These are phyloP conservation scores for Lactarius sanguifluus DNA, from an alignment of 768 basidiomycete genomes.

Conservation along the genomic window DNA sequence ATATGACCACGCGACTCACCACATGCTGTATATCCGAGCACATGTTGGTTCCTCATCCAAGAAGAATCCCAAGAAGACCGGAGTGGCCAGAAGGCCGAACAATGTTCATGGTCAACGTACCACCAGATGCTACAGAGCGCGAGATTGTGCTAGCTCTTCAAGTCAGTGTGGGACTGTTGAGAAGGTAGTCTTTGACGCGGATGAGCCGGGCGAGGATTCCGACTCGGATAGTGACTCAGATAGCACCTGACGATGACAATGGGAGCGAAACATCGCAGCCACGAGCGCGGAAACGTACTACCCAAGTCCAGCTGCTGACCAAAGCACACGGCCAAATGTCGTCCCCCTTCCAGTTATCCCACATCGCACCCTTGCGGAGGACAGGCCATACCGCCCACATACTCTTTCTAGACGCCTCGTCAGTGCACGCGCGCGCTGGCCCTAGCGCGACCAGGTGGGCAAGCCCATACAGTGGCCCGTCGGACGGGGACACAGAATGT, in stretches of 20 bases:
- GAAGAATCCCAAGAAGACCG: constrained; percentile 38
- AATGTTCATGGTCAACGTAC: constrained; percentile 85
- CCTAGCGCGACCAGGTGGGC: constrained; percentile 36
- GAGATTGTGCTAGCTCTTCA: constrained; percentile 79
- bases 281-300: constrained; percentile 38
- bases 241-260: constrained; percentile 33
- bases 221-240: constrained; percentile 41
- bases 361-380: constrained; percentile 58
- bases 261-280: constrained; percentile 32
- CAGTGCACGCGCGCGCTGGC: constrained; percentile 66
- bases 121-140: constrained; percentile 82
- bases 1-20: constrained; percentile 48
- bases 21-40: constrained; percentile 75
- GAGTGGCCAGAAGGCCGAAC: constrained; percentile 60
- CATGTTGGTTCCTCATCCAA: constrained; percentile 47
- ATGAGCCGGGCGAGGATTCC: constrained; percentile 39
- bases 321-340: constrained; percentile 47
- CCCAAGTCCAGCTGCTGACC: constrained; percentile 31
- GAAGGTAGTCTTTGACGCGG: constrained; percentile 61
- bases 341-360: constrained; percentile 55
- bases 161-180: constrained; percentile 75
- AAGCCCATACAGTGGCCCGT: constrained; percentile 67
- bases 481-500: constrained; percentile 45
- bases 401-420: constrained; percentile 67
- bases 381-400: constrained; percentile 74